Base-by-base conservation (phyloP, 169 alveolate species). In the Condylostoma magnum region DNA sequence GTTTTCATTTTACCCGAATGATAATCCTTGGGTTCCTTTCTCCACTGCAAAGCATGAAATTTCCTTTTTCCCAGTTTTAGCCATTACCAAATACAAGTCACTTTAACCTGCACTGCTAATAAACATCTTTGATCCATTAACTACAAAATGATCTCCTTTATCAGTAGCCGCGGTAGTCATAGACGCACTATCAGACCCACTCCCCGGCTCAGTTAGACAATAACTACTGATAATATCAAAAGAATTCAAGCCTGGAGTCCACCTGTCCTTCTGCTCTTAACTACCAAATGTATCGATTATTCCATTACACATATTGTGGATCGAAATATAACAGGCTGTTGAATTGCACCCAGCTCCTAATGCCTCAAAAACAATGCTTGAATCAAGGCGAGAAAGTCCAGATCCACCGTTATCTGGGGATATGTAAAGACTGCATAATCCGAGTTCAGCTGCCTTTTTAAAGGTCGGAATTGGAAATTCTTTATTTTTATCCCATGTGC, bases 61-160 rank as follows among this genome's bases (percentile, higher is more conserved):
- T 71, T 84, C 87, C 4, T 84, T 85, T 33, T 79, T 90, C 15
- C 91, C 87, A 41, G 95, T 89, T 54, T 60, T 73, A 43, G 87
- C 75, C 89, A 84, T 85, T 28, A 85, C 72, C 2, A 85, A 38
- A 60, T 80, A 83, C 0, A 82, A 10, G 56, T 85, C 95, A 37
- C 79, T 56, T 0, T 43, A 80, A 20, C 86, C 92, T 15, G 80
- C 91, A 44, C 86, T 91, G 52, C 89, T 67, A 58, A 89, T 89
- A 65, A 89, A 89, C 43, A 80, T 78, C 66, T 89, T 89, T 6
- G 84, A 55, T 20, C 95, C 95, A 69, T 89, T 89, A n/a, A 89
- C 41, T 0, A 83, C 52, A 60, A 54, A 89, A 69, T 89, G 76
- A 46, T 82, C 90, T 53, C 91, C 95, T 31, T 76, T 69, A 31